Base-by-base conservation (phyloP, 2,329 filamentous ascomycete species). In the Aspergillus sp. region DNA sequence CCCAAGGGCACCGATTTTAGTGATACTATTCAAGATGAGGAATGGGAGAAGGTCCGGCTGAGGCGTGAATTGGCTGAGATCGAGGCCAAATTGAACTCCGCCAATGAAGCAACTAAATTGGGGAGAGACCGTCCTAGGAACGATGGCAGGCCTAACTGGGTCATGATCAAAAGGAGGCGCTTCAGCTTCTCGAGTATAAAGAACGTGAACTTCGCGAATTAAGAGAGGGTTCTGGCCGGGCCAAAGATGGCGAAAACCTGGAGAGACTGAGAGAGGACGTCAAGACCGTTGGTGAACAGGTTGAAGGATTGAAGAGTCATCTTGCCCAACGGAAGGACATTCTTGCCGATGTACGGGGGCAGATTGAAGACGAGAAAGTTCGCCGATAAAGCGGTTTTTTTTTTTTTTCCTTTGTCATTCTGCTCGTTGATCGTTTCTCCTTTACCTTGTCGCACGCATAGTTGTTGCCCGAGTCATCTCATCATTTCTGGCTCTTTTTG, bases 41-140 rank as follows among this genome's bases (percentile, higher is more conserved):
- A 98, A 64, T 97, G 93, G 90, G 93, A 98, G 68, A 93, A 97
- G 68, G 93, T 97, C 36, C 81, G 90, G 42, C 76, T 98, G 52
- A 91, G 94, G 76, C 90, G 93, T 64, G 90, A 97, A 68, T 79
- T 98, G 29, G 78, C 82, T 26, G 91, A 97, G 57, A 74, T 98
- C 27, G 90, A 98, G 58, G 79, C 85, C 44, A 95, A 94, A 74
- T 85, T 96, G 49, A 82, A 84, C 31, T 84, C 86, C 46, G 85
- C 95, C 1, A 90, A 94, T 69, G 78, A 82, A 45, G 81, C 83
- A 35, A 83, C 84, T 0, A 80, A 86, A 57, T 78, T 79, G 47
- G 76, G 81, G 45, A 76, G 75, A 37, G 65, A 75, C 65, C 57
- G 72, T 60, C 60, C 53, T 70, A 59, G 78, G 78, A 53, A 79